Percentiles rank a stretch among this genome's conserved stretches.
These are phyloP conservation scores for Telopea speciosissima DNA, from an alignment of 177 flowering plant genomes.

Conservation along the genomic window DNA sequence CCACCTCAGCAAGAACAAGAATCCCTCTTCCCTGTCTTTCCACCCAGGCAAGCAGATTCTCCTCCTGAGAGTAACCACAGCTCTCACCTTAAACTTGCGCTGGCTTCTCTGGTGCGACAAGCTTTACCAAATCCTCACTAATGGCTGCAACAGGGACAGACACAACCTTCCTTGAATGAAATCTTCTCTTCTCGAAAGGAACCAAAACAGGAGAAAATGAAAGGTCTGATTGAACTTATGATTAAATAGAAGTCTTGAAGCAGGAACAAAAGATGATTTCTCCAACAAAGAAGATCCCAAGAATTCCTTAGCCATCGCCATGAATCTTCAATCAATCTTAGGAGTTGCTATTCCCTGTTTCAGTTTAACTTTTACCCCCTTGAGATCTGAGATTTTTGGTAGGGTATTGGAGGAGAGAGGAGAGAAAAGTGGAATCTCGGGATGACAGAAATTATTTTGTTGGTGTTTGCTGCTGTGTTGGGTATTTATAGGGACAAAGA, in stretches of 20 bases:
- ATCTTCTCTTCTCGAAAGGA: slow-evolving; percentile 12
- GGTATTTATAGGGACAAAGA: neutral
- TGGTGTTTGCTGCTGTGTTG: neutral
- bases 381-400: neutral
- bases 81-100: slow-evolving; percentile 76
- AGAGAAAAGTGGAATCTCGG: neutral
- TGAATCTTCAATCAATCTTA: slow-evolving; percentile 16
- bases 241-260: slow-evolving; percentile 21
- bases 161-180: slow-evolving; percentile 6
- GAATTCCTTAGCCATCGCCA: slow-evolving; percentile 58
- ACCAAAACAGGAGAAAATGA: slow-evolving; percentile 17
- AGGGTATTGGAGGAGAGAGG: neutral
- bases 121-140: slow-evolving; percentile 55
- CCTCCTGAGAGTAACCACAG: slow-evolving; percentile 75
- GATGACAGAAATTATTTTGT: neutral
- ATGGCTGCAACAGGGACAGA: slow-evolving; percentile 47
- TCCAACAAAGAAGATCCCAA: slow-evolving; percentile 48
- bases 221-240: slow-evolving; percentile 9
- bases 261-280: slow-evolving; percentile 27
- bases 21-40: slow-evolving; percentile 17
- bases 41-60: slow-evolving; percentile 38
- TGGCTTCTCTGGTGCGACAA: slow-evolving; percentile 35
- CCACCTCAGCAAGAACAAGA: slow-evolving; percentile 14
- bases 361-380: neutral
- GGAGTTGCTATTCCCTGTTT: too few species aligned